Conservation (phyloP, 2,329 filamentous ascomycete species). For the Aspergillus sp. region DNA sequence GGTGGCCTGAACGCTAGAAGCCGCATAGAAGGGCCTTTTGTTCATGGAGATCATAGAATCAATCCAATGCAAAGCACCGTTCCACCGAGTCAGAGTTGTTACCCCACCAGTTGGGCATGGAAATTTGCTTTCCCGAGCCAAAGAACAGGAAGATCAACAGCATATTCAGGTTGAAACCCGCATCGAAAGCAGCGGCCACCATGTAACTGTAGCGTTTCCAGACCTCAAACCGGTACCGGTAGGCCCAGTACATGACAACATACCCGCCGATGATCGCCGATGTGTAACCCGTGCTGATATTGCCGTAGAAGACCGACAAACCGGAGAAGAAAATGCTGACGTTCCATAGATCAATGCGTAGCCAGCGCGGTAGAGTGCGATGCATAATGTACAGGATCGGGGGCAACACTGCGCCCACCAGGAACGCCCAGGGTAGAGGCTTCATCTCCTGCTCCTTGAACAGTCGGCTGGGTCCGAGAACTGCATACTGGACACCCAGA, state of each 20-base stretch:
- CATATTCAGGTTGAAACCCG: conserved; percentile 64
- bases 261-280: conserved; percentile 62
- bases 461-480: conserved; percentile 48
- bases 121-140: conserved; percentile 57
- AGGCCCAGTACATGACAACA: conserved; percentile 62
- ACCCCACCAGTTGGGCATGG: conserved; percentile 67
- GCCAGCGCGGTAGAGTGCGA: conserved; percentile 51
- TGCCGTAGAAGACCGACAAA: conserved; percentile 60
- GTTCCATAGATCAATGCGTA: conserved; percentile 61
- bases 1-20: neutral
- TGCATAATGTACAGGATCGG: conserved; percentile 53
- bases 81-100: conserved; percentile 59
- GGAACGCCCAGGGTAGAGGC: conserved; percentile 35
- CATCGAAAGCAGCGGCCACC: conserved; percentile 62
- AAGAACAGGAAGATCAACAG: conserved; percentile 64
- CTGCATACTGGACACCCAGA: conserved; percentile 61
- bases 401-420: conserved; percentile 34
- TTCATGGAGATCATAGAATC: neutral
- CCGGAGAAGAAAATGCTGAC: conserved; percentile 64
- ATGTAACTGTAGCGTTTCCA: conserved; percentile 66
- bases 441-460: conserved; percentile 33
- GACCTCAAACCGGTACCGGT: conserved; percentile 56
- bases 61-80: conserved; percentile 58
- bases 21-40: neutral
- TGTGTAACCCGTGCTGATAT: conserved; percentile 62